These are phyloP conservation scores for Penicillium diatomitis DNA, from an alignment of 495 filamentous ascomycete genomes.

Conservation along the genomic window DNA sequence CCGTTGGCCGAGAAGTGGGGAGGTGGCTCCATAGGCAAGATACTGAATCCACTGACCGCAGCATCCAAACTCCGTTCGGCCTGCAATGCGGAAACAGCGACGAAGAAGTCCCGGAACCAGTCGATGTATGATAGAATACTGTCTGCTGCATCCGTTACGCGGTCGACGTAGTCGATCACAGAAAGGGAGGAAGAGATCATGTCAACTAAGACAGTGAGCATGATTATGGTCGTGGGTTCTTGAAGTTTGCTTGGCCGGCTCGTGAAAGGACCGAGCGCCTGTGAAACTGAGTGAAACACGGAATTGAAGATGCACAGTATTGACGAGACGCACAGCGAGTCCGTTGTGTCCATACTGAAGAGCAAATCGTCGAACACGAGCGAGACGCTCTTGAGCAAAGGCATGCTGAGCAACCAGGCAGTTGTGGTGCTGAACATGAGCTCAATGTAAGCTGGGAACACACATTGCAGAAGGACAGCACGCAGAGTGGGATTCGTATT, in stretches of 20 bases:
- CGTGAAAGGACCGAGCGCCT: conserved; percentile 25
- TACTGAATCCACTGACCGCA: neutral
- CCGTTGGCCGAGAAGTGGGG: neutral
- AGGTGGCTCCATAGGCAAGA: neutral
- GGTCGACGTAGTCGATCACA: conserved; percentile 45
- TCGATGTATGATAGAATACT: conserved; percentile 18
- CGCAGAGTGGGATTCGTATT: conserved; percentile 42
- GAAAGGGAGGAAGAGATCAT: conserved; percentile 38
- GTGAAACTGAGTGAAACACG: conserved; percentile 34
- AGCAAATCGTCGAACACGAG: conserved; percentile 38
- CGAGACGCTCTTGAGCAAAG: conserved; percentile 43
- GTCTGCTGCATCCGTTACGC: conserved; percentile 15
- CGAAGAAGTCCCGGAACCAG: conserved; percentile 25
- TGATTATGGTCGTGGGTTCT: conserved; percentile 31
- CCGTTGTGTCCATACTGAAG: conserved; percentile 39
- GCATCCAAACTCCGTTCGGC: neutral
- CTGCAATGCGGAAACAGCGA: conserved; percentile 14
- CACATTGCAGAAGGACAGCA: conserved; percentile 44
- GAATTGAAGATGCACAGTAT: conserved; percentile 33
- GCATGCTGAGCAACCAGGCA: conserved; percentile 51
- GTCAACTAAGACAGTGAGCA: conserved; percentile 33
- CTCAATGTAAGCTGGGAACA: conserved; percentile 60
- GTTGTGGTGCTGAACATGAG: conserved; percentile 36
- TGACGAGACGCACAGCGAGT: conserved; percentile 32
- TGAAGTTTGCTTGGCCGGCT: conserved; percentile 23